Evolutionary conservation across 2,329 filamentous ascomycete genomes (phyloP).

Genomic region (Clonostachys byssicola): DNA sequence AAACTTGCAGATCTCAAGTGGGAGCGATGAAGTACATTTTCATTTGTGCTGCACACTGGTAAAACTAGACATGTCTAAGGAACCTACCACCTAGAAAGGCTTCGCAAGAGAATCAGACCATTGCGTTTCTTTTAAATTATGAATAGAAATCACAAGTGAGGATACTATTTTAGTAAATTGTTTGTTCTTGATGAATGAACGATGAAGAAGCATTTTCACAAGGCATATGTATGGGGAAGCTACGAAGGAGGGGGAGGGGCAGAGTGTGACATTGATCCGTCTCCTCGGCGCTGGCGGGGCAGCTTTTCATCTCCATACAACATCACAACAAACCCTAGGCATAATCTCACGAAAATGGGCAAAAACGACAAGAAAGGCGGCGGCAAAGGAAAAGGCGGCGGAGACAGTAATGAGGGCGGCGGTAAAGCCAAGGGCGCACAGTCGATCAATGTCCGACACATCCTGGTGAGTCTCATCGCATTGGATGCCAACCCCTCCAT

Average conservation of each 20-base stretch:
- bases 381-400: slow-evolving; percentile 19
- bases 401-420: slow-evolving; percentile 19
- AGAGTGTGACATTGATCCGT: too few species aligned
- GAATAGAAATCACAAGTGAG: too few species aligned
- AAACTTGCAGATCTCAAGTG: neutral
- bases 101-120: neutral
- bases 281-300: too few species aligned
- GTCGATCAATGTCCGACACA: slow-evolving; percentile 71
- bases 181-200: too few species aligned
- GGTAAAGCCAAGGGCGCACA: slow-evolving; percentile 52
- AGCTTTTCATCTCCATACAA: too few species aligned
- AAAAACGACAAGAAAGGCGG: slow-evolving; percentile 33
- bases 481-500: too few species aligned
- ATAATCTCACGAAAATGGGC: slow-evolving; percentile 16
- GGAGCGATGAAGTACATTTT: neutral
- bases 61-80: neutral
- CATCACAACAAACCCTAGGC: too few species aligned
- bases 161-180: too few species aligned
- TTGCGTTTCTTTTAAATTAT: neutral
- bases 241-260: too few species aligned
- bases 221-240: too few species aligned
- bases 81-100: neutral
- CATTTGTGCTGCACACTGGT: neutral
- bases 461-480: slow-evolving; percentile 39
- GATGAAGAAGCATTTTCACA: too few species aligned